Evolutionary conservation across 225 moss, liverwort and hornwort species (phyloP), one percentile per base, ranked within the genome.

Genomic region (Asterella californica): DNA sequence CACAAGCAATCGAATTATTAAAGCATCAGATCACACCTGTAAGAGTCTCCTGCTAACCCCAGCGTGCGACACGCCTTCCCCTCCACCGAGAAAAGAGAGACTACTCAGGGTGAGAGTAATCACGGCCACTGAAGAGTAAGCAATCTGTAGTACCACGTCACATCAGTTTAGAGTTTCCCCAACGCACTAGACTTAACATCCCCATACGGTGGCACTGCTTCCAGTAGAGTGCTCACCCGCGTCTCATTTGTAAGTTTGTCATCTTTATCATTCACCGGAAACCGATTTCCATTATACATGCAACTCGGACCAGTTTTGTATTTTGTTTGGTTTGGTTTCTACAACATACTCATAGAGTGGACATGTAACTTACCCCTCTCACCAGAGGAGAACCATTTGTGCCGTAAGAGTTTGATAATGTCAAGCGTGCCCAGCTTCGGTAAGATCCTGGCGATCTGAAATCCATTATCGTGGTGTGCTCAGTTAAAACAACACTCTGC

Each of bases 381-480:
- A 57, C 10, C 36, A 69, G 18, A 42, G 80, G 80, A 72, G 87
- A 70, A 34, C 82, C 74, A 76, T 77, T 77, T n/a, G 66, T 80
- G 74, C 83, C 78, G 49, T 46, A 81, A 32, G 87, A 84, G 49
- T 68, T 82, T 42, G 87, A 85, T 30, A 72, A 27, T 6, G 80
- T 76, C 69, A 81, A 52, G n/a, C 70, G 82, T 29, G 82, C 80
- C 87, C 84, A 88, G 78, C 82, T 83, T n/a, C 82, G 80, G 65
- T 72, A 80, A n/a, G 81, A 50, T 64, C 73, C 72, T 32, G 87
- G 87, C n/a, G 85, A 81, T 65, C 85, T 88, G 83, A 49, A 46
- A 12, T 25, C 29, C 14, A 64, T 34, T 34, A 30, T 6, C 34
- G 36, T 18, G 0, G 17, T 15, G 34, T 66, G 29, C 34, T 10